Evolutionary conservation across 768 basidiomycete species (phyloP), one percentile per base, ranked within the genome.

Genomic region (Russula sp.): DNA sequence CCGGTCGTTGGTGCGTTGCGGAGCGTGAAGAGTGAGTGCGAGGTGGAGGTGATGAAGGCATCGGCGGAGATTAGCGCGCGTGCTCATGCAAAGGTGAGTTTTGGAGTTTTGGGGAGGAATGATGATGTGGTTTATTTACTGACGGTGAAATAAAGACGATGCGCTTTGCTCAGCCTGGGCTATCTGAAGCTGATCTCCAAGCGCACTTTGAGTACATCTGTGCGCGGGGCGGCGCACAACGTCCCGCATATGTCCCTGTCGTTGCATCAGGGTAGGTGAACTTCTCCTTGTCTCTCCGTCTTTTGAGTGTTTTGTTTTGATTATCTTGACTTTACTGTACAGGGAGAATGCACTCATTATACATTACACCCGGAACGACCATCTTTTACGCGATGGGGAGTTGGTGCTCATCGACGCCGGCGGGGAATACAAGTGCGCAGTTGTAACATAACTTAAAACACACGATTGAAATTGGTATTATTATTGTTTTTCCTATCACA

Each of bases 191-290:
- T 36, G 78, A 79, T 20, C 75, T 90, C 9, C 86, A 82, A 0
- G 90, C 95, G 5, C 90, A 94, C 72, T 98, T 98, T 72, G 90
- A 96, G 75, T 97, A 97, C 71, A 69, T 89, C 1, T 95, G 94
- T 71, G 81, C 85, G 4, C 78, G 92, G 49, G 78, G 78, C 18
- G 97, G 97, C 24, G 82, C 92, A 14, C 88, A 93, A 71, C 83
- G 95, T 46, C 84, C 86, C 54, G 95, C 97, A n/a, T 99, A 99
- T 72, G 95, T 99, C 1, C 97, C 97, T 14, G 97, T 99, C 6
- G 92, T 98, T 38, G 96, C 93, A 6, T 94, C 93, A 1, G 97
- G 97, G 90, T 91, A 74, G 66, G 82, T 36, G 28, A 20, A 30
- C 28, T 2, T 34, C 40, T 20, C n/a, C n/a, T 14, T 26, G 4